Evolutionary conservation across 83 land plant genomes (phyloP), one percentile per base, ranked within the genome.

Genomic region (Picea abies): DNA sequence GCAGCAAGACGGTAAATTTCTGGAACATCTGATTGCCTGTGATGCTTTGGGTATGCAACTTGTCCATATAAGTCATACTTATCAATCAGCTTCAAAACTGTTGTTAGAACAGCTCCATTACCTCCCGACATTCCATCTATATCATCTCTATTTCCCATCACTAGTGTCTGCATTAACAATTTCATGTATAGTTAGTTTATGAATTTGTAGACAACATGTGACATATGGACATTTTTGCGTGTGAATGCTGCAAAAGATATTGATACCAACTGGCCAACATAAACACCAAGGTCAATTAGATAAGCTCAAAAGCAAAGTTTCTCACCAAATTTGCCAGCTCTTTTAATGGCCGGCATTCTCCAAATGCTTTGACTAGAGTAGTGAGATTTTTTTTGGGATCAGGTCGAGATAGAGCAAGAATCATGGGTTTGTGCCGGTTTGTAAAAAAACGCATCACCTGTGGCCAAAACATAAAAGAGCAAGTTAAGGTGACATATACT

Each of bases 361-460:
- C 99, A 86, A 95, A 97, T 44, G 99, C 99, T 88, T 89, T 94
- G 78, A 97, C 39, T 72, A 97, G 94, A 44, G 96, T 95, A 9
- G 98, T 95, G 44, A 97, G 86, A 81, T 97, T 97, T 94, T 97
- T 97, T 84, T 97, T 97, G 5, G 98, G 98, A 87, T 97, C 99
- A 11, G 99, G 99, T 62, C 99, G 90, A 41, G 99, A 97, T 23
- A 97, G 88, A 60, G 99, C 99, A 82, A 97, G 79, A 80, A 97
- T 95, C 91, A 97, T 95, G 26, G 99, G 99, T 86, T 97, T 97
- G 85, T 97, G 99, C 14, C 96, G 98, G 83, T 97, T 97, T 56
- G 90, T 89, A 64, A 97, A 85, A 84, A 97, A 97, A 35, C 95
- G 94, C 95, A 94, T 91, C n/a, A 97, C 90, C 99, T 97, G 90